Evolutionary conservation across 1,139 yeast species (phyloP), one percentile per base, ranked within the genome.

Genomic region (Suhomyces ambrosiae): DNA sequence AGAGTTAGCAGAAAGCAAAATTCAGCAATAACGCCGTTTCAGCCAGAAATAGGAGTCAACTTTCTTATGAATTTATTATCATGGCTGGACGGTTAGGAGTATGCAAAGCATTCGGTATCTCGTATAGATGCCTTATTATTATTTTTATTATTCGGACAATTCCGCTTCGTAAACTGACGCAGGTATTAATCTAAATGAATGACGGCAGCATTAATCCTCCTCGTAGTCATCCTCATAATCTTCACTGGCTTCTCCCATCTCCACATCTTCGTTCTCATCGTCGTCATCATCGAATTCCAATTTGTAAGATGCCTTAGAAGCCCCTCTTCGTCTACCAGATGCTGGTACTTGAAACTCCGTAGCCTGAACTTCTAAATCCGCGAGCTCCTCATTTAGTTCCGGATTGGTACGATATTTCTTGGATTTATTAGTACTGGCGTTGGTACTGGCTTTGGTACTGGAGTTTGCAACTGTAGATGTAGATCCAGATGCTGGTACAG

Each of bases 341-440:
- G 33, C 24, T 3, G 43, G 43, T 2, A 25, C 40, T 14, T 40
- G 33, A 50, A 40, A 40, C n/a, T 23, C 38, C 11, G 27, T 31
- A 12, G 26, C 41, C 29, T 17, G 47, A 31, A 46, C 48, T 8
- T 31, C 42, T 26, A 58, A 45, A 25, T 58, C 62, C 2, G 56
- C 60, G 16, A 58, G 48, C 38, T 60, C 63, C 4, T 56, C 59
- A 22, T 46, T 31, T 30, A 41, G 28, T 27, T 46, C 31, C 27
- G 38, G 31, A 33, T 47, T 42, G 35, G 37, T 29, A 18, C 21
- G 21, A 8, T 8, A 6, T 8, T 18, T 18, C 23, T 41, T 45
- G 4, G 44, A 32, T 24, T 45, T 45, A 17, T 14, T 24, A 5
- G 35, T 4, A 24, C 15, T 7, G 14, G 15, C 15, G 21, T 23